Conservation (phyloP, 768 basidiomycete genomes). For the Naganishia onofrii region DNA sequence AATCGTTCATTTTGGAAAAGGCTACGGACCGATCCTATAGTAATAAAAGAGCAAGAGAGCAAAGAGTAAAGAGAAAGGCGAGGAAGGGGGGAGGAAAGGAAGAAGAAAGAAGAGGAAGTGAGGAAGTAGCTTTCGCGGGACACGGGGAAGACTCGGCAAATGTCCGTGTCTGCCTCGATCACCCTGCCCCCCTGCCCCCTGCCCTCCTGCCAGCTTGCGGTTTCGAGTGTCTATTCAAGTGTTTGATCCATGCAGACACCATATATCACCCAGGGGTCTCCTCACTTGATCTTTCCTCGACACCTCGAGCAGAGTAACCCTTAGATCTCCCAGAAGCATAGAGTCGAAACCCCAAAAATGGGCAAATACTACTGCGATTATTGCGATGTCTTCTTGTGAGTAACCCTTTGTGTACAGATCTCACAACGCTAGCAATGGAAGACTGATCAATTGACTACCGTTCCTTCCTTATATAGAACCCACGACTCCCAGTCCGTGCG, state of each 20-base stretch:
- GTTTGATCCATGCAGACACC: not conserved
- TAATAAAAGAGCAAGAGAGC: too few species aligned
- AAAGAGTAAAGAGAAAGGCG: too few species aligned
- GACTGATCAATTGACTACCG: not conserved
- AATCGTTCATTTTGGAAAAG: too few species aligned
- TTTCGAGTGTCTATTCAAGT: not conserved
- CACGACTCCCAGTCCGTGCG: constrained; percentile 59
- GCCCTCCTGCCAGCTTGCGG: not conserved
- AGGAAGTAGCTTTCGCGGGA: too few species aligned
- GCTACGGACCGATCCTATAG: too few species aligned
- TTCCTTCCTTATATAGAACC: not conserved
- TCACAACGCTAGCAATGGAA: not conserved
- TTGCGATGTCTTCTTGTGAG: constrained; percentile 45
- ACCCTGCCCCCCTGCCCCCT: not conserved
- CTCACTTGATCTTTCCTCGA: not conserved
- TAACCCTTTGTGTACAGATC: not conserved
- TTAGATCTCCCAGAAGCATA: not conserved
- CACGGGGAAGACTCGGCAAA: too few species aligned
- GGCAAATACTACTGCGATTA: constrained; percentile 48
- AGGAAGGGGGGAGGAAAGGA: too few species aligned
- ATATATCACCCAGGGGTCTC: not conserved
- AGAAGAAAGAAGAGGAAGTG: too few species aligned
- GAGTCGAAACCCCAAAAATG: constrained; percentile 30
- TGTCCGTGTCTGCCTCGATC: not conserved
- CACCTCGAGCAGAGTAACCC: not conserved